Base-by-base conservation (phyloP, 768 basidiomycete genomes). In the Russula virescens region DNA sequence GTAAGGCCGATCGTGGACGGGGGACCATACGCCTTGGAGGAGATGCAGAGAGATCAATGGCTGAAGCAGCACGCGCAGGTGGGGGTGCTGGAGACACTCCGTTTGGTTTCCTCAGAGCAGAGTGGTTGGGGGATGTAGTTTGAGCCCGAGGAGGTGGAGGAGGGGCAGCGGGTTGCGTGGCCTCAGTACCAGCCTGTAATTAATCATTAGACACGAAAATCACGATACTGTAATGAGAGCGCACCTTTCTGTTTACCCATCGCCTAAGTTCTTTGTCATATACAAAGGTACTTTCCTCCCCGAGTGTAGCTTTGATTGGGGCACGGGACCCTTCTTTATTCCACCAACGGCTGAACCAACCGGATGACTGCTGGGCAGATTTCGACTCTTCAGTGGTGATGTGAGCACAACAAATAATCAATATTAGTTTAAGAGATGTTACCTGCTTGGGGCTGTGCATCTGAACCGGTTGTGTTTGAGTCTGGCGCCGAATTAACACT, bases 211-310 rank as follows among this genome's bases (percentile, higher is more conserved):
- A n/a, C 14, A 49, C 7, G 46, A 43, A 10, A 49, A 50, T 43
- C 52, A 7, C 25, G 35, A 40, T 25, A 45, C 10, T 21, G 49
- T 54, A 31, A 62, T 56, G 60, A 23, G 10, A 7, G 65, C 75
- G 72, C 63, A 92, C 94, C 77, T 89, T 94, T 75, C 89, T 95
- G 73, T 97, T 94, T 28, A 99, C 87, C 97, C 97, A 99, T 65
- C 89, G 84, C 73, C 95, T 94, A 63, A 88, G 81, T n/a, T 97
- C 94, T 69, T 89, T 87, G 71, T 99, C 97, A 71, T 91, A 99
- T 70, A 92, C 89, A 77, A 98, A 96, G 28, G 85, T 78, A 28
- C 77, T 93, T 71, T 94, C 85, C 68, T 98, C 93, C 9, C 97
- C 97, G 26, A 99, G 82, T 68, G 88, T 98, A 21, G 96, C 97